These are phyloP conservation scores for Leucocoprinus sp. DNA, from an alignment of 768 basidiomycete genomes.

Conservation along the genomic window DNA sequence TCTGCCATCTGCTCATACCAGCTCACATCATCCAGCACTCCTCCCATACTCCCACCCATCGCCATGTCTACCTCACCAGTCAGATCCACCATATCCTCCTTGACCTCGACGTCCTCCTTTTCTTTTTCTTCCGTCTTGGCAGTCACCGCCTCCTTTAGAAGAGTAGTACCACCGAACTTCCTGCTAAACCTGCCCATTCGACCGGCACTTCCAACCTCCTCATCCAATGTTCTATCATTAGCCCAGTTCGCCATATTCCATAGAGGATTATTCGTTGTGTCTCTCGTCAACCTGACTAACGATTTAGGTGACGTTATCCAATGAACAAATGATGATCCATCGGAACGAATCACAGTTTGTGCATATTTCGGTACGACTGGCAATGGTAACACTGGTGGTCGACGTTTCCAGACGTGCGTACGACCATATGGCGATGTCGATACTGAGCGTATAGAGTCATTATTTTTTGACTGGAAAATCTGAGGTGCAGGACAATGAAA, in stretches of 20 bases:
- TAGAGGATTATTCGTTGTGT: constrained; percentile 82
- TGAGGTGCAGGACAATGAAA: neutral
- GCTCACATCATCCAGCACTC: constrained; percentile 8
- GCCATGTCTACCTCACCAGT: constrained; percentile 30
- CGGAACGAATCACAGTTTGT: constrained; percentile 77
- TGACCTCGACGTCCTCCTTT: neutral
- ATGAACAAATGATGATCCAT: constrained; percentile 83
- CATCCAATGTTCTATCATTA: constrained; percentile 46
- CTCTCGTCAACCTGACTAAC: constrained; percentile 69
- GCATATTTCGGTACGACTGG: constrained; percentile 83
- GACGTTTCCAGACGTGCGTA: constrained; percentile 74
- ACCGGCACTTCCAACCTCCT: constrained; percentile 66
- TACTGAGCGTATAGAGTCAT: constrained; percentile 23
- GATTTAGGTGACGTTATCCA: constrained; percentile 86
- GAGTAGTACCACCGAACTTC: constrained; percentile 38
- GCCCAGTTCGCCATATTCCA: constrained; percentile 62
- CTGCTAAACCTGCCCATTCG: constrained; percentile 75
- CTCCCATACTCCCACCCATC: constrained; percentile 15
- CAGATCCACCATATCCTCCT: constrained; percentile 7
- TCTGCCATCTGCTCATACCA: constrained; percentile 10
- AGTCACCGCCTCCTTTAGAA: neutral
- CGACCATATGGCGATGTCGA: constrained; percentile 79
- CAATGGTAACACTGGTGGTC: constrained; percentile 61
- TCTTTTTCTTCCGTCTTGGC: neutral
- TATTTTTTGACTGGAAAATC: neutral